Evolutionary conservation across 2,329 filamentous ascomycete species (phyloP).

Genomic region (Stachybotrys chartarum): DNA sequence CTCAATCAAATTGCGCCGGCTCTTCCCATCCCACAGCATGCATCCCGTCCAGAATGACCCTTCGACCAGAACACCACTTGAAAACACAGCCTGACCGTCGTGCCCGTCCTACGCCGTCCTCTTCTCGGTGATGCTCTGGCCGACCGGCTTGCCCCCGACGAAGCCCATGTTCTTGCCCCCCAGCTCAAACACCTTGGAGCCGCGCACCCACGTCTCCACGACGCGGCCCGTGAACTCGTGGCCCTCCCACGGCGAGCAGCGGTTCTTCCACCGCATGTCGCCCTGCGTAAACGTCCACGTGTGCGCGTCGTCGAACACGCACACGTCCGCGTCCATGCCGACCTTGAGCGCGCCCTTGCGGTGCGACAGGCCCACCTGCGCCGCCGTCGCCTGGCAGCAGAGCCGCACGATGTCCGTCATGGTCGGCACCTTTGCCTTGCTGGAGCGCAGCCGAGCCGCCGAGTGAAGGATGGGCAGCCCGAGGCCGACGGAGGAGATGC

Average conservation of each 20-base stretch:
- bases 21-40: not conserved
- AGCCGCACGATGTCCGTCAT: constrained; percentile 77
- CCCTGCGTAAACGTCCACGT: constrained; percentile 66
- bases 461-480: constrained; percentile 89
- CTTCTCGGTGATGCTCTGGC: constrained; percentile 54
- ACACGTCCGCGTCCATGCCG: constrained; percentile 85
- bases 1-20: not conserved
- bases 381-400: constrained; percentile 80
- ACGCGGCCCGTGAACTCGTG: constrained; percentile 72
- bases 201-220: constrained; percentile 77
- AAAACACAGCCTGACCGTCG: not conserved
- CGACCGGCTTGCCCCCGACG: constrained; percentile 37
- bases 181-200: constrained; percentile 64
- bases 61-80: too few relatives aligned
- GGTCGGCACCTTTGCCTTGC: constrained; percentile 35
- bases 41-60: not conserved
- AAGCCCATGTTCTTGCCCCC: constrained; percentile 47
- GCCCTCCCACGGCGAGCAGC: constrained; percentile 84
- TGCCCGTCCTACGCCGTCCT: constrained; percentile 26
- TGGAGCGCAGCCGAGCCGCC: constrained; percentile 55
- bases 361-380: constrained; percentile 77
- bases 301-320: constrained; percentile 81
- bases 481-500: constrained; percentile 88
- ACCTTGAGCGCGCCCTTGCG: constrained; percentile 69
- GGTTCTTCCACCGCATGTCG: constrained; percentile 93